These are phyloP conservation scores for Teratosphaeria viscida DNA, from an alignment of 2,329 filamentous ascomycete species.

Conservation along the genomic window DNA sequence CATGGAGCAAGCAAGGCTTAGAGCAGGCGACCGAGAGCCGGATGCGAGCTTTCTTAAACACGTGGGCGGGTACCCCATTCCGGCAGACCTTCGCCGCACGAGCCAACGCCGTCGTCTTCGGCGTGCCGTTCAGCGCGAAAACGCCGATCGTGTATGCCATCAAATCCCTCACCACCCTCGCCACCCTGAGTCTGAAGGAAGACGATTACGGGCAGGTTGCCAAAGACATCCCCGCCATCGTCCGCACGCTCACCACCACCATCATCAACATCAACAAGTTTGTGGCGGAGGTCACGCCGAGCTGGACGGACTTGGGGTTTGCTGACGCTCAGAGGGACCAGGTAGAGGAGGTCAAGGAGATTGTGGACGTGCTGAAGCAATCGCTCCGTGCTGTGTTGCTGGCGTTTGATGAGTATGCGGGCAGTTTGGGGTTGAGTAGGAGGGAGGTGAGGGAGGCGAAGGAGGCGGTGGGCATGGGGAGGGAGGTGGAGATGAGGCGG, in stretches of 20 bases:
- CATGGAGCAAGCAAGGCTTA: slow-evolving; percentile 27
- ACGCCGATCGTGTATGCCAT: slow-evolving; percentile 61
- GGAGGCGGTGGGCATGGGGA: slow-evolving; percentile 54
- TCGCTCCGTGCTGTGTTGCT: slow-evolving; percentile 56
- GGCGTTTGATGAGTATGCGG: slow-evolving; percentile 65
- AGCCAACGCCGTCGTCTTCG: slow-evolving; percentile 58
- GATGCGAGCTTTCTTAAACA: slow-evolving; percentile 31
- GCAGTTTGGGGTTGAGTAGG: slow-evolving; percentile 57
- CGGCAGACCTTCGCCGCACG: slow-evolving; percentile 57
- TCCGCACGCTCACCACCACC: slow-evolving; percentile 60
- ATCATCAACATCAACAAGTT: slow-evolving; percentile 62
- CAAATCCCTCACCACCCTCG: slow-evolving; percentile 51
- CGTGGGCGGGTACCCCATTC: slow-evolving; percentile 55
- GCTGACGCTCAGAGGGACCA: slow-evolving; percentile 23
- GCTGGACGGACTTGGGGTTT: slow-evolving; percentile 69
- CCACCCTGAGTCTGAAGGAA: slow-evolving; percentile 64
- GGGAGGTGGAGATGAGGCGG: slow-evolving; percentile 56
- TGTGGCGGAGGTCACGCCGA: slow-evolving; percentile 46
- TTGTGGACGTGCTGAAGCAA: slow-evolving; percentile 54
- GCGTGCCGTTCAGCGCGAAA: slow-evolving; percentile 60
- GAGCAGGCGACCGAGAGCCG: slow-evolving; percentile 27
- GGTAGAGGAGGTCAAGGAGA: slow-evolving; percentile 37
- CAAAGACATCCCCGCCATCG: slow-evolving; percentile 62
- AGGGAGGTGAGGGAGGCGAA: slow-evolving; percentile 65
- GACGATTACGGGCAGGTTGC: slow-evolving; percentile 83